Evolutionary conservation across 2,329 filamentous ascomycete genomes (phyloP).

Genomic region (Verticillium isaacii): DNA sequence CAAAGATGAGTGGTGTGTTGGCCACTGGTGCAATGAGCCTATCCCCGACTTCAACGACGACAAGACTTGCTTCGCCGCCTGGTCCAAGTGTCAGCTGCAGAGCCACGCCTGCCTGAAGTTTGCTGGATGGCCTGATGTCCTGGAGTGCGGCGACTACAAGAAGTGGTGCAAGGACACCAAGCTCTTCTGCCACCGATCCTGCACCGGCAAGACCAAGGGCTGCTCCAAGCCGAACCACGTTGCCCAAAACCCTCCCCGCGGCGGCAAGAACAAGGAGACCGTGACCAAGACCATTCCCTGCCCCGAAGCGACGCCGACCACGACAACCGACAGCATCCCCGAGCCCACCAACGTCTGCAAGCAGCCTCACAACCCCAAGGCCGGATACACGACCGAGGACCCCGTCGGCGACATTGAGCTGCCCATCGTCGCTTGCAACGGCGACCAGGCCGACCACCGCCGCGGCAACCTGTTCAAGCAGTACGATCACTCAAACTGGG

Average conservation of each 20-base stretch:
- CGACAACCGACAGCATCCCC: constrained; percentile 30
- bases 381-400: constrained; percentile 63
- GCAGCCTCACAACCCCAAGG: constrained; percentile 49
- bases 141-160: constrained; percentile 46
- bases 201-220: constrained; percentile 25
- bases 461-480: constrained; percentile 44
- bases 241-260: constrained; percentile 33
- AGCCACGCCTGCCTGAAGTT: constrained; percentile 45
- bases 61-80: constrained; percentile 34
- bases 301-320: constrained; percentile 15
- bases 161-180: constrained; percentile 37
- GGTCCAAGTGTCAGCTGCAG: constrained; percentile 41
- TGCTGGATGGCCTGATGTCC: constrained; percentile 43
- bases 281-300: constrained; percentile 23
- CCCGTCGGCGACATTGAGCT: constrained; percentile 47
- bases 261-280: constrained; percentile 20
- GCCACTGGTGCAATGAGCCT: constrained; percentile 47
- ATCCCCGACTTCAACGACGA: constrained; percentile 42
- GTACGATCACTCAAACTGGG: constrained; percentile 38
- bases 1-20: constrained; percentile 49
- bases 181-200: constrained; percentile 38
- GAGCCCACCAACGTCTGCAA: constrained; percentile 48
- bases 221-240: constrained; percentile 40
- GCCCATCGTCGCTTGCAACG: constrained; percentile 51
- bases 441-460: constrained; percentile 35